Percentiles rank a stretch among this genome's conserved stretches.
phyloP scores from a whole-genome alignment of 2,329 filamentous ascomycete species.

The Xylariales sp. region DNA sequence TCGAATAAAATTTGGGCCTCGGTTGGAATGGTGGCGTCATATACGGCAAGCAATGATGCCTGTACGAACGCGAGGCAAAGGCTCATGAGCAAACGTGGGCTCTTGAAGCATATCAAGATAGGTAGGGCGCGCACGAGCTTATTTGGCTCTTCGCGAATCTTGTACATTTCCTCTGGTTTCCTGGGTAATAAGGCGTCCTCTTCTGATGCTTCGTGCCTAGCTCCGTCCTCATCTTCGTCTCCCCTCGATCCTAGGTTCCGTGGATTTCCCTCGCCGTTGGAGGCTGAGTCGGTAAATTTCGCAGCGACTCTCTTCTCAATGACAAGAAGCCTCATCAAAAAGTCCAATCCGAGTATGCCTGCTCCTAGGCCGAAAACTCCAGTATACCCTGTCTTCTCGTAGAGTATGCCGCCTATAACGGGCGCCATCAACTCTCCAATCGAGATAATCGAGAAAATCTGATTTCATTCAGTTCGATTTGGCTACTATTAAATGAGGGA shows the following conservation, averaged over 20 bases:
- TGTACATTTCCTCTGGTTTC: constrained; percentile 53
- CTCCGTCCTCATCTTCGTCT: constrained; percentile 29
- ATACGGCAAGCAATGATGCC: constrained; percentile 53
- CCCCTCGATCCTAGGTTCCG: constrained; percentile 36
- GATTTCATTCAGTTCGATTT: neutral
- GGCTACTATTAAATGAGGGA: neutral
- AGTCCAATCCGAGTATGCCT: constrained; percentile 66
- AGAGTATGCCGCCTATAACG: constrained; percentile 69
- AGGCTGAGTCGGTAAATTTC: constrained; percentile 51
- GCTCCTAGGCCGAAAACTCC: constrained; percentile 70
- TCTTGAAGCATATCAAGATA: constrained; percentile 58
- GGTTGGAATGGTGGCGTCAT: constrained; percentile 55
- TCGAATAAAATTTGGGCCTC: constrained; percentile 52
- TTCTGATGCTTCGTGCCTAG: constrained; percentile 49
- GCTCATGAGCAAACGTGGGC: constrained; percentile 55
- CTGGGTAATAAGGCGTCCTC: constrained; percentile 55
- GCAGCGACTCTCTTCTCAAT: constrained; percentile 71
- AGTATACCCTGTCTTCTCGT: constrained; percentile 66
- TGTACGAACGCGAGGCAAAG: constrained; percentile 57
- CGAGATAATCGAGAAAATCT: constrained; percentile 69
- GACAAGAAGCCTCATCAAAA: constrained; percentile 68
- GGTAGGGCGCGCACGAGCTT: constrained; percentile 56
- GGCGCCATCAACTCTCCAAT: constrained; percentile 68
- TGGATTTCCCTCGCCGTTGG: constrained; percentile 42
- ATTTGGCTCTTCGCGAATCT: constrained; percentile 55